These are phyloP conservation scores for Aspergillus hiratsukae DNA, from an alignment of 2,329 filamentous ascomycete genomes.

Conservation along the genomic window DNA sequence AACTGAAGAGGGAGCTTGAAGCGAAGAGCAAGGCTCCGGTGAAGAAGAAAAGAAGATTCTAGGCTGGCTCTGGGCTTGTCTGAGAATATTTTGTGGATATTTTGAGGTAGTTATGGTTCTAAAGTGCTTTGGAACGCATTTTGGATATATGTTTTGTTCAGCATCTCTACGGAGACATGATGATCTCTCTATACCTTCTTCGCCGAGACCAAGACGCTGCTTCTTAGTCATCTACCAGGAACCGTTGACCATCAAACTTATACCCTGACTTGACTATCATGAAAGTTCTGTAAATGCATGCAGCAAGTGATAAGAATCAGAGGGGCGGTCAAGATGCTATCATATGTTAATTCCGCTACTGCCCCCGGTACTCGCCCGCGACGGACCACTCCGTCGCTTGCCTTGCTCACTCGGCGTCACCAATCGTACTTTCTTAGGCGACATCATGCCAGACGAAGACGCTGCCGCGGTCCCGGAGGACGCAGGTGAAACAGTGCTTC, in stretches of 20 bases:
- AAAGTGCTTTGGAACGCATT: not conserved
- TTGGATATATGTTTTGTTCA: not conserved
- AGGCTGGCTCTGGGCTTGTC: slow-evolving; percentile 11
- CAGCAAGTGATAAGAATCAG: not conserved
- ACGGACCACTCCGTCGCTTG: slow-evolving; percentile 19
- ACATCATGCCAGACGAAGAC: slow-evolving; percentile 32
- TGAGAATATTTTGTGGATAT: not conserved
- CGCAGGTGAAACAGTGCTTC: slow-evolving; percentile 17
- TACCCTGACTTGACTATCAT: not conserved
- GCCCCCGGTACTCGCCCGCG: slow-evolving; percentile 18
- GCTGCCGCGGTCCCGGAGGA: slow-evolving; percentile 17
- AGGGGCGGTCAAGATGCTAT: not conserved
- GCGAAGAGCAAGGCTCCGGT: slow-evolving; percentile 47
- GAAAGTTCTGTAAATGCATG: not conserved
- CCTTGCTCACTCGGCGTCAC: slow-evolving; percentile 42
- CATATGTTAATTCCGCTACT: slow-evolving; percentile 6
- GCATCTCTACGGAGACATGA: too few relatives aligned
- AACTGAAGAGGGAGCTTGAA: slow-evolving; percentile 52
- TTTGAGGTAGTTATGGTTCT: not conserved
- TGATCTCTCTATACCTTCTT: not conserved
- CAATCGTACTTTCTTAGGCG: slow-evolving; percentile 43
- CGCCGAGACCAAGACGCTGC: not conserved
- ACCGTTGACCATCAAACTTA: not conserved
- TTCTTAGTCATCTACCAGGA: not conserved
- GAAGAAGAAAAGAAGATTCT: slow-evolving; percentile 58